Conservation (phyloP, 148 eudicot genomes). For the Dianthus caryophyllus region DNA sequence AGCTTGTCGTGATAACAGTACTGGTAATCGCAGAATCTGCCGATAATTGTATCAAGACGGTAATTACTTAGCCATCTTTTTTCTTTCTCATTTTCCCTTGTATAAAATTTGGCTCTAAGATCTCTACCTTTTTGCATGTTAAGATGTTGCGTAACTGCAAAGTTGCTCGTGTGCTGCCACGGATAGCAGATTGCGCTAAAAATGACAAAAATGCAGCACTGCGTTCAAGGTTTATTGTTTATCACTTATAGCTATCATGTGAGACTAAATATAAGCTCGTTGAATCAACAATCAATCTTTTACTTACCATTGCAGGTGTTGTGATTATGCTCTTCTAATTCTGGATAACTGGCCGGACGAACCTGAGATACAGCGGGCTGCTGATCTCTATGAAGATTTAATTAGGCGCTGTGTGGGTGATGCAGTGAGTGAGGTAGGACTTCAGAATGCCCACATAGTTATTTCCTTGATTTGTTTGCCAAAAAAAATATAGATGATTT, state of each 20-base stretch:
- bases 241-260: background rate
- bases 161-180: conserved; percentile 83
- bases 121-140: conserved; percentile 15
- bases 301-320: conserved; percentile 73
- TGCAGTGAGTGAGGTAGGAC: conserved; percentile 99
- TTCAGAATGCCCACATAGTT: conserved; percentile 8
- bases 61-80: conserved; percentile 20
- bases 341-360: conserved; percentile 98
- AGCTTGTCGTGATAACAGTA: conserved; percentile 99
- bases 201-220: conserved; percentile 83
- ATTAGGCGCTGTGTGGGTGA: conserved; percentile 90
- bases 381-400: conserved; percentile 93
- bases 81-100: conserved; percentile 4
- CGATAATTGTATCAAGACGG: conserved; percentile 99
- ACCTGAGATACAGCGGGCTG: conserved; percentile 93
- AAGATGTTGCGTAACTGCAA: conserved; percentile 99
- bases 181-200: conserved; percentile 88
- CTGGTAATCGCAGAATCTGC: conserved; percentile 98
- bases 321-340: conserved; percentile 92
- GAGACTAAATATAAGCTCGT: background rate
- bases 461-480: too few relatives aligned
- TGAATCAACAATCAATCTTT: background rate
- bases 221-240: conserved; percentile 69
- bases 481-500: too few relatives aligned
- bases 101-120: background rate